These are phyloP conservation scores for Psilocybe subaeruginosa DNA, from an alignment of 768 basidiomycete species.

Conservation along the genomic window DNA sequence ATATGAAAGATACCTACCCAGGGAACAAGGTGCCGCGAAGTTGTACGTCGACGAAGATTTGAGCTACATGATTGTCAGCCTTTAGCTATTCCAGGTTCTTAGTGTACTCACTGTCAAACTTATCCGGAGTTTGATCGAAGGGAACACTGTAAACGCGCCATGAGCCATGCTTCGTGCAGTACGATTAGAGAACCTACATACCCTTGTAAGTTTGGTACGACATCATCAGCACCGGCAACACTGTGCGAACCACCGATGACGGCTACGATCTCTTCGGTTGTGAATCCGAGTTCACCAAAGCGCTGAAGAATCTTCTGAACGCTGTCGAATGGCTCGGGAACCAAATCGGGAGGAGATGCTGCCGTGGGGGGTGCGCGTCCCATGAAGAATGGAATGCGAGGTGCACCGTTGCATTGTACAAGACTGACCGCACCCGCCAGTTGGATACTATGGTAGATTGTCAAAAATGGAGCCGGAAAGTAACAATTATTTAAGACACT, in stretches of 20 bases:
- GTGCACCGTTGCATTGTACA: constrained; percentile 46
- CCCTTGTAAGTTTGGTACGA: constrained; percentile 21
- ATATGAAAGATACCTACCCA: constrained; percentile 25
- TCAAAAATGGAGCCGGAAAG: not conserved
- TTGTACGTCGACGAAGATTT: constrained; percentile 49
- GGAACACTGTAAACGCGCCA: constrained; percentile 23
- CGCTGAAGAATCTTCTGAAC: constrained; percentile 33
- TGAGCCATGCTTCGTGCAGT: not conserved
- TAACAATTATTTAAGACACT: constrained; percentile 13
- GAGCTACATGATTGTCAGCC: constrained; percentile 19
- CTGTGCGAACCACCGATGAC: constrained; percentile 30
- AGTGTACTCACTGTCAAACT: constrained; percentile 35
- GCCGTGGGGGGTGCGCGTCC: constrained; percentile 37
- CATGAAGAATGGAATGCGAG: constrained; percentile 40
- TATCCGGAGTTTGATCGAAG: constrained; percentile 45
- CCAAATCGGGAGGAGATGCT: constrained; percentile 28
- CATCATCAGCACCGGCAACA: constrained; percentile 19
- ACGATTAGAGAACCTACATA: not conserved
- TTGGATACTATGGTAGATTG: constrained; percentile 35
- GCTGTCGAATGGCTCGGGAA: constrained; percentile 24
- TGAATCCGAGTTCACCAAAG: constrained; percentile 39
- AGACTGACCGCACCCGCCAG: constrained; percentile 48
- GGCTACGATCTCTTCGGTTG: constrained; percentile 36
- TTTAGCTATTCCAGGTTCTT: not conserved
- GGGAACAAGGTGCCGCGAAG: constrained; percentile 45